A percentile compares a stretch with the other conserved stretches of the same genome.
These are phyloP conservation scores for Chrysoporthe austroafricana DNA, from an alignment of 2,329 filamentous ascomycete genomes.

Conservation along the genomic window DNA sequence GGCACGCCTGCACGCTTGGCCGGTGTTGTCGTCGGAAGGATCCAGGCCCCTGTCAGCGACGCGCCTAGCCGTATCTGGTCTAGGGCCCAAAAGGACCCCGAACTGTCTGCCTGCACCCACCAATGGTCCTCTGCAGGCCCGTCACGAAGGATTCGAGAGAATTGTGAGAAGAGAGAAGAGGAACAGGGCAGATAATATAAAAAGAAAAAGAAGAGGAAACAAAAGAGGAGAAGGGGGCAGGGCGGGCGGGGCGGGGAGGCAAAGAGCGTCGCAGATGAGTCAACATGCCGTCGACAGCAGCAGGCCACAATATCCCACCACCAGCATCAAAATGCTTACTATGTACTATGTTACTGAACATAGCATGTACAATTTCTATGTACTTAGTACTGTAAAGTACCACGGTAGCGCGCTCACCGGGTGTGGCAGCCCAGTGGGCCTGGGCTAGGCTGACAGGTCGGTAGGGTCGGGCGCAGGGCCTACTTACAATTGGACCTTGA, in stretches of 20 bases:
- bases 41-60: not conserved
- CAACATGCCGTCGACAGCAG: no score
- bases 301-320: no score
- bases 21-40: not conserved
- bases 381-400: no score
- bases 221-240: not conserved
- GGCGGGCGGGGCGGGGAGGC: not conserved
- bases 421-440: no score
- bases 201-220: not conserved
- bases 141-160: not conserved
- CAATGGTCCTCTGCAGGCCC: not conserved
- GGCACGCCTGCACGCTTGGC: not conserved
- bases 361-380: no score
- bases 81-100: slow-evolving; percentile 8
- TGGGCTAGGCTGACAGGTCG: no score
- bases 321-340: no score
- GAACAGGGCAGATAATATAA: not conserved
- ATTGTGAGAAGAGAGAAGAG: not conserved
- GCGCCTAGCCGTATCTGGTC: not conserved
- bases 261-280: no score
- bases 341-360: no score
- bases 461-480: no score
- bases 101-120: not conserved
- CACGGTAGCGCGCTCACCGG: no score
- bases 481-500: no score